Percentiles rank a stretch among this genome's conserved stretches.
Conservation (phyloP, 75 land plant genomes). For the Cunninghamia lanceolata region DNA sequence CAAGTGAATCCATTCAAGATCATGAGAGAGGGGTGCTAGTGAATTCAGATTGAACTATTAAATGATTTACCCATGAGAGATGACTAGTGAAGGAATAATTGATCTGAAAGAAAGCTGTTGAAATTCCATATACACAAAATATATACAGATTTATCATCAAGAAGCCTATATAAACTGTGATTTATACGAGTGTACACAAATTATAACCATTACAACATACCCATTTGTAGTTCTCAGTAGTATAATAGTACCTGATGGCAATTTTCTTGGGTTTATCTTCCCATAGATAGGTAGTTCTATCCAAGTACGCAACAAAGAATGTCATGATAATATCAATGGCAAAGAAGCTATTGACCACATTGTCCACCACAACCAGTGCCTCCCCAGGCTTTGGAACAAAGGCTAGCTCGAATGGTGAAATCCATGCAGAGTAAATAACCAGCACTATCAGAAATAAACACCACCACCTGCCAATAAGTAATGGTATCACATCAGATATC, state of each 20-base stretch:
- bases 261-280: constrained; percentile 49
- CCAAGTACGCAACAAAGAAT: constrained; percentile 75
- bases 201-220: background rate
- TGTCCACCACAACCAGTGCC: constrained; percentile 32
- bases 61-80: background rate
- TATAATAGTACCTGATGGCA: constrained; percentile 27
- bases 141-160: background rate
- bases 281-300: constrained; percentile 42
- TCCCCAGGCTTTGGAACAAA: constrained; percentile 37
- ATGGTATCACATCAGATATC: background rate
- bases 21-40: background rate
- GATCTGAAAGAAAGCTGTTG: too few relatives aligned
- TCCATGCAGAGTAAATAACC: constrained; percentile 78
- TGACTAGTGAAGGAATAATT: too few relatives aligned
- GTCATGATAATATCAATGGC: constrained; percentile 69
- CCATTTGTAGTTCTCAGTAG: constrained; percentile 12
- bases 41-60: background rate
- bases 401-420: constrained; percentile 65
- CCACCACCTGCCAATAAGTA: constrained; percentile 54
- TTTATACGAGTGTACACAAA: background rate
- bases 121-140: background rate
- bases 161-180: background rate
- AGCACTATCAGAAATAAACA: constrained; percentile 48
- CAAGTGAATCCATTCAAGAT: background rate
- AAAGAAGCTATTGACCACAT: constrained; percentile 61